These are phyloP conservation scores for Zymoseptoria passerinii DNA, from an alignment of 2,329 filamentous ascomycete genomes.

Conservation along the genomic window DNA sequence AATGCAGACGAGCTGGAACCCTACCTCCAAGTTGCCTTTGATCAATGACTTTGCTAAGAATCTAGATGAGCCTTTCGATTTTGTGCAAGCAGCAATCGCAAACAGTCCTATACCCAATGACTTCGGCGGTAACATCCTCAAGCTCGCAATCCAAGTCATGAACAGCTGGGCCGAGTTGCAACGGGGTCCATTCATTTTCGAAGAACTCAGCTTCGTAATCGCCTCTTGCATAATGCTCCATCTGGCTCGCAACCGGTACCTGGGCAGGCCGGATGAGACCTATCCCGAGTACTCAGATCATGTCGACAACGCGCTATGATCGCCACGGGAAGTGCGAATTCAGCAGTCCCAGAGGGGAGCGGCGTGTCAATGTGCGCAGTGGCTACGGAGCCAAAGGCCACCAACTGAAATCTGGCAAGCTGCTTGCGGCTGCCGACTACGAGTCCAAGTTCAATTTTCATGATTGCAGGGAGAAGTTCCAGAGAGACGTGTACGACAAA, in stretches of 20 bases:
- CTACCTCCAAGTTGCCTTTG: constrained; percentile 40
- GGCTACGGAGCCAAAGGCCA: constrained; percentile 19
- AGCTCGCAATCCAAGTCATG: constrained; percentile 34
- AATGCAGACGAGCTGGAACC: constrained; percentile 36
- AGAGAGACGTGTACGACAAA: constrained; percentile 17
- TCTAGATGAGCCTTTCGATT: constrained; percentile 40
- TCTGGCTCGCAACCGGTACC: background rate
- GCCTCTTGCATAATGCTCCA: constrained; percentile 42
- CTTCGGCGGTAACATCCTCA: constrained; percentile 40
- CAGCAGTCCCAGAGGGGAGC: background rate
- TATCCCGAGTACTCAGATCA: constrained; percentile 28
- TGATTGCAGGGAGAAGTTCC: constrained; percentile 20
- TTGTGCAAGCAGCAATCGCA: constrained; percentile 35
- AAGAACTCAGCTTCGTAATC: constrained; percentile 35
- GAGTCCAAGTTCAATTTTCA: constrained; percentile 26
- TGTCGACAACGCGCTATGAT: constrained; percentile 29
- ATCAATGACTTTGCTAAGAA: constrained; percentile 39
- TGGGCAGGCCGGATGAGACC: constrained; percentile 13
- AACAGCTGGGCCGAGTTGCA: constrained; percentile 14
- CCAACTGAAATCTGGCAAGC: constrained; percentile 32
- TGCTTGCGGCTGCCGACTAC: constrained; percentile 32
- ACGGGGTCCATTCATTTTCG: constrained; percentile 29
- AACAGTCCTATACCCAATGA: constrained; percentile 37
- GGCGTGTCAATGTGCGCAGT: constrained; percentile 34
- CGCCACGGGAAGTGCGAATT: constrained; percentile 23